Percentiles rank a stretch among this genome's conserved stretches.
Evolutionary conservation across 352 stramenopile species (phyloP).

Genomic region (Thraustotheca clavata): DNA sequence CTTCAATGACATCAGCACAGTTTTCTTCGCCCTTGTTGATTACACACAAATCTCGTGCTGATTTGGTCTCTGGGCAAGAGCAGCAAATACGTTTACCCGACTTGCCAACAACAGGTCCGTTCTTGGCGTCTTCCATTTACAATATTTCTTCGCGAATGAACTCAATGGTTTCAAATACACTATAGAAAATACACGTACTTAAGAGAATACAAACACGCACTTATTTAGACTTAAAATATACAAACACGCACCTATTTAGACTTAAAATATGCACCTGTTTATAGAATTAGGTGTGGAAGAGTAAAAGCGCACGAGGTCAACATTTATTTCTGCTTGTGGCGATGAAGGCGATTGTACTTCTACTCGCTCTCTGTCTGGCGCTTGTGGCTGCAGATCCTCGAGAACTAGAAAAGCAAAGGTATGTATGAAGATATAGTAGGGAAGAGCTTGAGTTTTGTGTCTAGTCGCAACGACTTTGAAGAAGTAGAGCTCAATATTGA

Average conservation of each 20-base stretch:
- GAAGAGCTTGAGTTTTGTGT: background rate
- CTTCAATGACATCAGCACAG: constrained; percentile 95
- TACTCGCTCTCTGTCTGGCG: background rate
- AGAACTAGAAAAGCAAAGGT: constrained; percentile 10
- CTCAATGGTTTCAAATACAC: background rate
- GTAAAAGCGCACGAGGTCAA: background rate
- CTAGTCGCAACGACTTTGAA: constrained; percentile 13
- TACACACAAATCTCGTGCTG: constrained; percentile 88
- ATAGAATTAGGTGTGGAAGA: background rate
- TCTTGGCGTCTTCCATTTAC: constrained; percentile 12
- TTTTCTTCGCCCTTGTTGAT: constrained; percentile 85
- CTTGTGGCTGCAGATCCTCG: constrained; percentile 1
- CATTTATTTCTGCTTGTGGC: constrained; percentile 4
- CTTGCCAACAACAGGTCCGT: constrained; percentile 73
- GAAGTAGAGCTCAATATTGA: constrained; percentile 14
- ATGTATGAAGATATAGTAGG: background rate
- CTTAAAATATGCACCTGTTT: background rate
- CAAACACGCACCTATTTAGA: background rate
- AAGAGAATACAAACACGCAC: too few species aligned
- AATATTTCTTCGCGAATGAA: background rate
- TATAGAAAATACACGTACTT: background rate
- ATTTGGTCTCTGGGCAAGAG: constrained; percentile 95
- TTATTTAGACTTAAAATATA: too few species aligned
- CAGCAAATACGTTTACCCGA: constrained; percentile 98
- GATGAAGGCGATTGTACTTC: background rate